Evolutionary conservation across 1,139 yeast species (phyloP).

Genomic region (Taiozyma onychis): DNA sequence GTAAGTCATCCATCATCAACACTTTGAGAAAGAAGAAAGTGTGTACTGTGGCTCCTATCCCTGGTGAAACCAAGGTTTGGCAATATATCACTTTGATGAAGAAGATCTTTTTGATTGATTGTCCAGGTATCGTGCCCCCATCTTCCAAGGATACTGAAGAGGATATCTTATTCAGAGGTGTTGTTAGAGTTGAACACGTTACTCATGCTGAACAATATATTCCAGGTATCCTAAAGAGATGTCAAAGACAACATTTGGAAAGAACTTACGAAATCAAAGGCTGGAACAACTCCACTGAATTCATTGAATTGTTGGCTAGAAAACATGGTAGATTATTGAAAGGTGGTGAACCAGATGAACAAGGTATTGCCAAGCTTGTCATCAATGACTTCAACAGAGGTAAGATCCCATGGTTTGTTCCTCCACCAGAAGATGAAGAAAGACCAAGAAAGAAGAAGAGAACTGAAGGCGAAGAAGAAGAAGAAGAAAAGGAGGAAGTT

Average conservation of each 20-base stretch:
- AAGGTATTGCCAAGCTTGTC: constrained; percentile 85
- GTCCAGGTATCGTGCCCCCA: constrained; percentile 99
- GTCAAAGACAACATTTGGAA: constrained; percentile 87
- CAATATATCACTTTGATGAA: constrained; percentile 97
- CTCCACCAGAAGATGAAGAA: constrained; percentile 79
- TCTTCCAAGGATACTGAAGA: constrained; percentile 83
- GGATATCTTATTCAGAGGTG: constrained; percentile 95
- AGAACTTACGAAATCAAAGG: constrained; percentile 94
- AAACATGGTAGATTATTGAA: constrained; percentile 88
- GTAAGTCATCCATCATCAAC: constrained; percentile 93
- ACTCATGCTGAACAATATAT: constrained; percentile 93
- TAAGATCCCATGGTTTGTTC: constrained; percentile 95
- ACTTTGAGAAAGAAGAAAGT: constrained; percentile 92
- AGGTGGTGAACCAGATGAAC: constrained; percentile 98
- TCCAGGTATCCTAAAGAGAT: constrained; percentile 78
- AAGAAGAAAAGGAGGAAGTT: constrained; percentile 8
- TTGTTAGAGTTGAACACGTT: constrained; percentile 95
- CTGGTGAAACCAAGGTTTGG: constrained; percentile 99
- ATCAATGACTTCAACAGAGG: constrained; percentile 95
- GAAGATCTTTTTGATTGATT: constrained; percentile 88
- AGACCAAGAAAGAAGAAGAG: constrained; percentile 36
- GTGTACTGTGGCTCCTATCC: constrained; percentile 96
- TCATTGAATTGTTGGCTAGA: constrained; percentile 84
- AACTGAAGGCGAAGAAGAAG: constrained; percentile 31
- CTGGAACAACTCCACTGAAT: constrained; percentile 81